A percentile compares a stretch with the other conserved stretches of the same genome.
Evolutionary conservation across 129 eudicot species (phyloP).

Genomic region (Lactuca saligna): DNA sequence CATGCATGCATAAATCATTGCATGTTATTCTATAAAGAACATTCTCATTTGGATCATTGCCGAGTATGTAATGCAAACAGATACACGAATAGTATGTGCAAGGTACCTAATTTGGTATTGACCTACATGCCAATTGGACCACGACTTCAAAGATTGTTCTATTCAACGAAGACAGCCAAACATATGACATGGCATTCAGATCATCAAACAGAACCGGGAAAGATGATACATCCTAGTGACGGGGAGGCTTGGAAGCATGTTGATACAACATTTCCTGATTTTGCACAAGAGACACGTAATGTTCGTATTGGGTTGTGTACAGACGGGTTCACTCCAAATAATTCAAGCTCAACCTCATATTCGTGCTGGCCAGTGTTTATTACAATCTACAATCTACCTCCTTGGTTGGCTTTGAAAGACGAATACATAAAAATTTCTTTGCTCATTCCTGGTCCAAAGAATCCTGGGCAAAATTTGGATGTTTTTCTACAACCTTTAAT

Average conservation of each 20-base stretch:
- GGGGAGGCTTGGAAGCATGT: conserved; percentile 21
- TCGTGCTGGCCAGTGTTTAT: conserved; percentile 27
- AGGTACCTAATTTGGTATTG: not conserved
- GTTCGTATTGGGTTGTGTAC: conserved; percentile 31
- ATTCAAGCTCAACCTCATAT: not conserved
- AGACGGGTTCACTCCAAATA: conserved; percentile 23
- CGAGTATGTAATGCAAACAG: not conserved
- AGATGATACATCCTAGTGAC: not conserved
- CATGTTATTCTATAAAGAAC: conserved; percentile 10
- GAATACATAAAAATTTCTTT: conserved; percentile 3
- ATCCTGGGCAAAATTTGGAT: conserved; percentile 17
- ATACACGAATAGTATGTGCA: not conserved
- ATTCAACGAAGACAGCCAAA: not conserved
- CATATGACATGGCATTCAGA: not conserved
- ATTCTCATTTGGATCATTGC: not conserved
- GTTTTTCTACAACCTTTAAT: conserved; percentile 25
- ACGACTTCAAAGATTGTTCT: not conserved
- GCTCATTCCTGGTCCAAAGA: conserved; percentile 15
- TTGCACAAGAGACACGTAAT: conserved; percentile 19
- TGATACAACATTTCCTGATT: conserved; percentile 8
- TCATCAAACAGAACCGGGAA: not conserved
- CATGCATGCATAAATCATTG: conserved; percentile 18
- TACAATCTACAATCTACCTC: conserved; percentile 28
- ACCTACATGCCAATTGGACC: not conserved
- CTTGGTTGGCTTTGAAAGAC: conserved; percentile 4